Evolutionary conservation across 176 grass and related monocot species (phyloP).

Genomic region (Areca catechu): DNA sequence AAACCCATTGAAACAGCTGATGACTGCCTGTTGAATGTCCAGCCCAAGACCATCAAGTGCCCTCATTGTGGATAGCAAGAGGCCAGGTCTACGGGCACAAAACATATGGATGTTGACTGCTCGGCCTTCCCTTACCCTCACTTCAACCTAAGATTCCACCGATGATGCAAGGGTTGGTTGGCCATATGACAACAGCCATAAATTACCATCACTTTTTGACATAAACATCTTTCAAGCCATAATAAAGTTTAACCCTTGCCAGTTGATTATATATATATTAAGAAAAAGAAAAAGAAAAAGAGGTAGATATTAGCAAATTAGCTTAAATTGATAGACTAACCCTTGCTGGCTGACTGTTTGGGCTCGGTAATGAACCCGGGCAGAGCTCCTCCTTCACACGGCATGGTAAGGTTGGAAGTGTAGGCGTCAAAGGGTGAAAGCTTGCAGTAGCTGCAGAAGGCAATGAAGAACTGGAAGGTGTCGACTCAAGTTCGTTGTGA

Average conservation of each 20-base stretch:
- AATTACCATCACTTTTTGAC: no score
- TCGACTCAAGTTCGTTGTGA: constrained; percentile 80
- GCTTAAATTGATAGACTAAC: constrained; percentile 26
- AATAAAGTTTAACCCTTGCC: no score
- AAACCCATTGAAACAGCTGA: constrained; percentile 97
- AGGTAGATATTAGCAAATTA: background rate
- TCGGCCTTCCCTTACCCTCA: constrained; percentile 73
- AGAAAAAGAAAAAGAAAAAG: background rate
- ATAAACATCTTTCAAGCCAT: no score
- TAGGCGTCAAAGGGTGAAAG: constrained; percentile 88
- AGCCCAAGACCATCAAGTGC: constrained; percentile 83
- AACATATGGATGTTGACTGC: constrained; percentile 95
- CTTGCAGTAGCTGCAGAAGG: constrained; percentile 54
- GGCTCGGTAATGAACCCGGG: constrained; percentile 55
- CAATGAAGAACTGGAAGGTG: constrained; percentile 51
- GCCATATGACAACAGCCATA: no score
- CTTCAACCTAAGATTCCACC: constrained; percentile 53
- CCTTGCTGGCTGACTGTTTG: constrained; percentile 62
- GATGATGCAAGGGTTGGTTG: background rate
- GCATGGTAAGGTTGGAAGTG: constrained; percentile 56
- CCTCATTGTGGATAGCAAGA: constrained; percentile 74
- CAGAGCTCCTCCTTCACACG: constrained; percentile 85
- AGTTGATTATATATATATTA: background rate
- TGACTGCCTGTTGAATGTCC: constrained; percentile 88
- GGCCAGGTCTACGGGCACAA: constrained; percentile 71